Evolutionary conservation across 257 asterid species (phyloP), one percentile per base, ranked within the genome.

Genomic region (Solanum ossicruentum): DNA sequence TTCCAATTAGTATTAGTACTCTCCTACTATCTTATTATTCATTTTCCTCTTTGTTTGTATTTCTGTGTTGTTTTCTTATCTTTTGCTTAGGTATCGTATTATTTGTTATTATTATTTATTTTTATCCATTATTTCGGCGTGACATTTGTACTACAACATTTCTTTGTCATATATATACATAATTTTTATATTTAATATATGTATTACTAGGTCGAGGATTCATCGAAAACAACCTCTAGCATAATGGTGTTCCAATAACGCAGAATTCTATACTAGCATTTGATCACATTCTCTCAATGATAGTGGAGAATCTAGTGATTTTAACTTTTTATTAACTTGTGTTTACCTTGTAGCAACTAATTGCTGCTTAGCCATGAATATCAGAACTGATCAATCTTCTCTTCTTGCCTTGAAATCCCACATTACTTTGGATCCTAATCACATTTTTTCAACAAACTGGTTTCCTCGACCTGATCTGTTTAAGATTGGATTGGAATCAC

Each of bases 401-500:
- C 85, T 85, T 32, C 84, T 88, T 12, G 86, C 84, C n/a, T 72
- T 88, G 70, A 84, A 71, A 80, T 13, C 87, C 8, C 86, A 63
- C 36, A 23, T 84, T 16, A 39, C 47, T 23, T 11, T 12, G 4
- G 81, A 84, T 45, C 85, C 86, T 10, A 5, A 28, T 16, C 82
- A 78, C 8, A 21, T 81, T 45, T 20, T 88, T 43, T 85, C 60
- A 0, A 80, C 6, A 36, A 89, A 86, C 70, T 90, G 87, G 90
- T 72, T 13, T 43, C 63, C 3, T 55, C 72, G 1, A 54, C 63
- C 20, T 32, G 36, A 32, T 56, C 84, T 10, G 61, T 88, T 23
- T 87, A 90, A 58, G 43, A 61, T 39, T 85, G 90, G 91, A 70
- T 72, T 26, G 89, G 92, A 4, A 81, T 90, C 21, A 86, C 86